Conservation (phyloP, 306 rosid species). For the Quercus parvula region DNA sequence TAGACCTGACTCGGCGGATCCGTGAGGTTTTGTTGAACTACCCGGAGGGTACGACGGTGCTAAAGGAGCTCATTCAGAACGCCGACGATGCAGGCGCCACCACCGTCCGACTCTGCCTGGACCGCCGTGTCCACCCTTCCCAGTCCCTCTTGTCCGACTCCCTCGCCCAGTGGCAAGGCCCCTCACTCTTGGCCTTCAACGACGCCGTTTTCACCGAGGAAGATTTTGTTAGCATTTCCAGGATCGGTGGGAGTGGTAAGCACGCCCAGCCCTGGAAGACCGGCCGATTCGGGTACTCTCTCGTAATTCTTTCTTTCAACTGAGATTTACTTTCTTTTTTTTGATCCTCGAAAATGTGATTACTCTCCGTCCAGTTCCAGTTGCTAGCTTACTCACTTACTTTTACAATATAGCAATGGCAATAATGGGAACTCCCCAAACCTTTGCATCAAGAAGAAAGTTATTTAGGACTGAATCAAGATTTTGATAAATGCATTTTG, state of each 20-base stretch:
- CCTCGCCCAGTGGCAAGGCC: slow-evolving; percentile 88
- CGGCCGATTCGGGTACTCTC: slow-evolving; percentile 86
- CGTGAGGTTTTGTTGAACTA: slow-evolving; percentile 93
- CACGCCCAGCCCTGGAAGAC: slow-evolving; percentile 81
- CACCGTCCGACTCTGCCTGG: slow-evolving; percentile 75
- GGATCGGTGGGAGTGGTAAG: slow-evolving; percentile 91
- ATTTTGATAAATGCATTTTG: no score
- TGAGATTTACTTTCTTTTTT: no score
- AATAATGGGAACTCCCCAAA: no score
- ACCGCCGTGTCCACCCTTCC: slow-evolving; percentile 59
- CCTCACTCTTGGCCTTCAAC: slow-evolving; percentile 83
- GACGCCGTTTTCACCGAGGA: slow-evolving; percentile 85
- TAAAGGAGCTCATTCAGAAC: slow-evolving; percentile 92
- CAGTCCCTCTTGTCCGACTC: slow-evolving; percentile 56
- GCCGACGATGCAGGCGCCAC: slow-evolving; percentile 99
- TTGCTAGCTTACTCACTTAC: no score
- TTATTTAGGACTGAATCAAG: no score
- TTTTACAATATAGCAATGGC: no score
- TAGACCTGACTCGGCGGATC: slow-evolving; percentile 93
- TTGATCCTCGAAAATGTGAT: no score
- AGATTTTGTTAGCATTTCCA: slow-evolving; percentile 84
- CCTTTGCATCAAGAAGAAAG: no score
- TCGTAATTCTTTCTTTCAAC: background rate
- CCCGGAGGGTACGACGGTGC: slow-evolving; percentile 95
- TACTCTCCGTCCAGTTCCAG: no score